Evolutionary conservation across 140 eudicot species (phyloP).

Genomic region (Cichorium intybus): DNA sequence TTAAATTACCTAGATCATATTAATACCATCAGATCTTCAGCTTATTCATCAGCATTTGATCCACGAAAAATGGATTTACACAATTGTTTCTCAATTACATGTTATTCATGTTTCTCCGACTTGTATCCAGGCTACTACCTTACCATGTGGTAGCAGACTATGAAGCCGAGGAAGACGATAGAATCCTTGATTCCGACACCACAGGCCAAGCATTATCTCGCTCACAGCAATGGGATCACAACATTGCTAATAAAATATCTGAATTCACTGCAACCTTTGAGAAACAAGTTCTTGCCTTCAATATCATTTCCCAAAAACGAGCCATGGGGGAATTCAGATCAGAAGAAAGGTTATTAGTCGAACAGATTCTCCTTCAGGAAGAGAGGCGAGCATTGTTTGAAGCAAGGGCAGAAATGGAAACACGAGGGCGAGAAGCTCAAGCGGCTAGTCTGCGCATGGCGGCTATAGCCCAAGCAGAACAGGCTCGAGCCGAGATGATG

Average conservation of each 20-base stretch:
- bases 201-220: slow-evolving; percentile 70
- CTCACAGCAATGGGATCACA: slow-evolving; percentile 89
- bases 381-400: slow-evolving; percentile 48
- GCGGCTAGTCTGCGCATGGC: slow-evolving; percentile 68
- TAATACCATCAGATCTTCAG: not conserved
- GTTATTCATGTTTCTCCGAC: not conserved
- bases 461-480: slow-evolving; percentile 41
- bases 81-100: not conserved
- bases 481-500: slow-evolving; percentile 68
- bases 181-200: slow-evolving; percentile 67
- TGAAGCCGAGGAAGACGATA: slow-evolving; percentile 88
- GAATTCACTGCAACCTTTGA: slow-evolving; percentile 78
- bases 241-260: slow-evolving; percentile 72
- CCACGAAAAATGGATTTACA: not conserved
- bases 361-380: slow-evolving; percentile 61
- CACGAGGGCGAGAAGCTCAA: slow-evolving; percentile 57
- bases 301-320: slow-evolving; percentile 54
- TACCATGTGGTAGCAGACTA: slow-evolving; percentile 91
- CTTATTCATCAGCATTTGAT: not conserved
- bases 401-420: slow-evolving; percentile 57
- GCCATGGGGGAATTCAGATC: slow-evolving; percentile 73
- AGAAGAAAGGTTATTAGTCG: slow-evolving; percentile 73
- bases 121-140: slow-evolving; percentile 62
- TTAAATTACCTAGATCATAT: not conserved
- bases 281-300: slow-evolving; percentile 76